Base-by-base conservation (phyloP, 495 filamentous ascomycete genomes). In the Echria macrotheca region DNA sequence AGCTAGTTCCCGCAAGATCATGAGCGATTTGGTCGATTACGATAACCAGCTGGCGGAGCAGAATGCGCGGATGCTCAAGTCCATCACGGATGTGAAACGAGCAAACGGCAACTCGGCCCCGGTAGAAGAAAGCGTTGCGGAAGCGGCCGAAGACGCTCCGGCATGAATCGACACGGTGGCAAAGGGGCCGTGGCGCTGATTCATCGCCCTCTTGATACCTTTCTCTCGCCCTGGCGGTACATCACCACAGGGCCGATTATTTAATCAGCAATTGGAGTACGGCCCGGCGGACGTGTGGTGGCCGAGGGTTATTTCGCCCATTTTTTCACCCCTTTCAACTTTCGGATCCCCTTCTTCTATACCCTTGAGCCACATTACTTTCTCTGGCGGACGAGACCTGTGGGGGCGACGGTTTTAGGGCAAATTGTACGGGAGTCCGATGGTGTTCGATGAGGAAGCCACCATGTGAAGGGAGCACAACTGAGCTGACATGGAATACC, bases 41-140 rank as follows among this genome's bases (percentile, higher is more conserved):
- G 70, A 74, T 53, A 61, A 73, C 37, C 71, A 79, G 37, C 63
- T 76, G 61, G 66, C 64, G 41, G 62, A 66, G 17, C 65, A 69
- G 49, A 77, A 79, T 25, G 51, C 47, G 17, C 57, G 63, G 21
- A 68, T 73, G 56, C 65, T 75, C 46, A 65, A 71, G 48, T 61
- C 68, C 19, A 67, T 73, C 40, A 61, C 61, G 18, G 64, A 71
- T 43, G 49, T 65, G 23, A 47, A 47, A 32, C 7, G n/a, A 10
- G 18, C 21, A 14, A 18, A 6, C 21, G 19, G 19, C 12, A 22
- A 25, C 15, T 18, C 8, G n/a, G n/a, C 44, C 23, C 10, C 31
- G 12, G 31, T 14, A 33, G 44, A 47, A 3, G 44, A 33, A 1
- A n/a, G n/a, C n/a, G n/a, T n/a, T n/a, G n/a, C n/a, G n/a, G n/a